Evolutionary conservation across 2,329 filamentous ascomycete species (phyloP).

Genomic region (Colletotrichum echinochloae): DNA sequence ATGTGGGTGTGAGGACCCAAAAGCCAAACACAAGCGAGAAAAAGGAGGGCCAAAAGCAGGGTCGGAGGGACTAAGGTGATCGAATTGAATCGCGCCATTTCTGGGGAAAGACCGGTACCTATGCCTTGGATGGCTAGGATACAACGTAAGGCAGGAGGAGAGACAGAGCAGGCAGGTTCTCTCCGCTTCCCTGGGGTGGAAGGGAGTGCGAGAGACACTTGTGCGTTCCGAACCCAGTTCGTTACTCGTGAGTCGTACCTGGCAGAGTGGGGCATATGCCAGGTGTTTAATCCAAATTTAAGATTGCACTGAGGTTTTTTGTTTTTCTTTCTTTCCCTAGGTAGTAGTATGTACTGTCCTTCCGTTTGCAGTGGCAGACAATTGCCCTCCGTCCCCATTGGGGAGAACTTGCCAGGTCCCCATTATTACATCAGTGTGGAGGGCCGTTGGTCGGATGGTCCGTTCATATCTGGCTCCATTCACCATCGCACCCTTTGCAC

Average conservation of each 20-base stretch:
- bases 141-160: background rate
- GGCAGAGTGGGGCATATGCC: constrained; percentile 24
- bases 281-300: constrained; percentile 34
- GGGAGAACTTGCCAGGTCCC: constrained; percentile 20
- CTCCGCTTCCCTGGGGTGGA: background rate
- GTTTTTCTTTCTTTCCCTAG: background rate
- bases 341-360: too few relatives aligned
- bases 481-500: background rate
- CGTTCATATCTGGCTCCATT: constrained; percentile 31
- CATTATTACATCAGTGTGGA: constrained; percentile 38
- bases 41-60: constrained; percentile 25
- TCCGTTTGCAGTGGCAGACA: constrained; percentile 2
- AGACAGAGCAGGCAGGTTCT: background rate
- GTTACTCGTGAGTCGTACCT: constrained; percentile 22
- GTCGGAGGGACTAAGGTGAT: constrained; percentile 15
- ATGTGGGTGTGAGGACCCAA: constrained; percentile 20
- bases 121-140: constrained; percentile 6
- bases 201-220: constrained; percentile 7
- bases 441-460: constrained; percentile 32
- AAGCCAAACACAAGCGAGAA: constrained; percentile 31
- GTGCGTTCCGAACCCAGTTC: background rate
- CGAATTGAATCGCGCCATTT: constrained; percentile 39
- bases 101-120: constrained; percentile 38
- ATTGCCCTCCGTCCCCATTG: constrained; percentile 23
- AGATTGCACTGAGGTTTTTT: constrained; percentile 29